phyloP scores from a whole-genome alignment of 1,139 yeast genomes.

The Scheffersomyces parashehatae region DNA sequence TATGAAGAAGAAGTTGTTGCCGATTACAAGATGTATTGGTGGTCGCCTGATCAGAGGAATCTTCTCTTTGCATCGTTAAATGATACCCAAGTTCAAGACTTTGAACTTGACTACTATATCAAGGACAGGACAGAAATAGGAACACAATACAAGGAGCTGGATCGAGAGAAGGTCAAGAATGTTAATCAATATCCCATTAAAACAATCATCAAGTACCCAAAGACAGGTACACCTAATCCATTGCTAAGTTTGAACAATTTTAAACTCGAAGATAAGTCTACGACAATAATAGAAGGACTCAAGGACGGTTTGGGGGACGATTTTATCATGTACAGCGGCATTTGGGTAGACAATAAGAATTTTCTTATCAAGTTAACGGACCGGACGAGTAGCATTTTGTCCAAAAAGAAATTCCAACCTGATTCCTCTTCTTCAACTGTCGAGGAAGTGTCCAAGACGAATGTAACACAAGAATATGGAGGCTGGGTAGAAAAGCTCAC shows the following conservation, averaged over 20 bases:
- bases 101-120: constrained; percentile 64
- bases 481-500: constrained; percentile 58
- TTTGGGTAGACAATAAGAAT: constrained; percentile 61
- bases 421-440: constrained; percentile 14
- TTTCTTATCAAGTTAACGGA: constrained; percentile 70
- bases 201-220: constrained; percentile 71
- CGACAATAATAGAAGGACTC: constrained; percentile 16
- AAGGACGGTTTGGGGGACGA: constrained; percentile 42
- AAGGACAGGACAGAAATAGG: constrained; percentile 36
- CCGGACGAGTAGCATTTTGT: constrained; percentile 62
- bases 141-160: constrained; percentile 21
- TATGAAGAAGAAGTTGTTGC: constrained; percentile 89
- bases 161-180: constrained; percentile 14
- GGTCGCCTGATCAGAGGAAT: constrained; percentile 74
- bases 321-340: constrained; percentile 65
- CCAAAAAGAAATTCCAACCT: constrained; percentile 57
- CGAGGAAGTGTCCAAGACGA: constrained; percentile 19
- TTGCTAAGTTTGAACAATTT: constrained; percentile 48
- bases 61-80: constrained; percentile 67
- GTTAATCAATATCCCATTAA: constrained; percentile 57
- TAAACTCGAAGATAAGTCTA: constrained; percentile 27
- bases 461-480: constrained; percentile 44
- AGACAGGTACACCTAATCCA: constrained; percentile 83
- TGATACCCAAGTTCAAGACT: constrained; percentile 68
- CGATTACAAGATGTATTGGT: constrained; percentile 73